These are phyloP conservation scores for Discostella stelligeroides DNA, from an alignment of 108 stramenopile genomes.

Conservation along the genomic window DNA sequence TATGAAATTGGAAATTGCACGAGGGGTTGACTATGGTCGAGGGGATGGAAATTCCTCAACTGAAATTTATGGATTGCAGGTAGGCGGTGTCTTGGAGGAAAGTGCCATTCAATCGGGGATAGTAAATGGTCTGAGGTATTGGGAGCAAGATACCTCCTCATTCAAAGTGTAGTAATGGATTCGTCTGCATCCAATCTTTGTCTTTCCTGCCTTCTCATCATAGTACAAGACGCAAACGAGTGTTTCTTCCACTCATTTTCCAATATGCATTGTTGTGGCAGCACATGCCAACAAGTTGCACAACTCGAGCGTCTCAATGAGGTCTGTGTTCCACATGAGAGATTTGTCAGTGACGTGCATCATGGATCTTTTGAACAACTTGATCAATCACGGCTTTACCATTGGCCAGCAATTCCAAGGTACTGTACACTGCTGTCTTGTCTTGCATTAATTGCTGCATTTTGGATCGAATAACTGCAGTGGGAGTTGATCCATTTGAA, in stretches of 20 bases:
- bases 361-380: slow-evolving; percentile 84
- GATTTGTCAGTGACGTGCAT: slow-evolving; percentile 92
- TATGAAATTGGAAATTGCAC: slow-evolving; percentile 83
- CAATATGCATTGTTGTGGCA: slow-evolving; percentile 95
- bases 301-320: slow-evolving; percentile 96
- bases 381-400: slow-evolving; percentile 89
- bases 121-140: slow-evolving; percentile 36
- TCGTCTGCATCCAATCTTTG: slow-evolving; percentile 90
- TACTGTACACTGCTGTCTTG: slow-evolving; percentile 98
- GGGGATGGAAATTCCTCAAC: slow-evolving; percentile 38
- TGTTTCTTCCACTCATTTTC: slow-evolving; percentile 99
- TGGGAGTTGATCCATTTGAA: slow-evolving; percentile 76
- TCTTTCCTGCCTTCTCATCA: slow-evolving; percentile 87
- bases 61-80: slow-evolving; percentile 48
- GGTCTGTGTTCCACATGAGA: slow-evolving; percentile 99
- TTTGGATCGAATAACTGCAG: slow-evolving; percentile 87
- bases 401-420: slow-evolving; percentile 80
- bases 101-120: slow-evolving; percentile 28
- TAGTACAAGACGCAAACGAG: slow-evolving; percentile 93
- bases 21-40: slow-evolving; percentile 50
- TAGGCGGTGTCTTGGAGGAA: slow-evolving; percentile 13
- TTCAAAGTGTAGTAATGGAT: slow-evolving; percentile 96
- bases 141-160: slow-evolving; percentile 82
- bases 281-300: slow-evolving; percentile 93
- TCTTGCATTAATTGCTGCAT: slow-evolving; percentile 99